These are phyloP conservation scores for Lizonia empirigonia DNA, from an alignment of 2,329 filamentous ascomycete species.

Conservation along the genomic window DNA sequence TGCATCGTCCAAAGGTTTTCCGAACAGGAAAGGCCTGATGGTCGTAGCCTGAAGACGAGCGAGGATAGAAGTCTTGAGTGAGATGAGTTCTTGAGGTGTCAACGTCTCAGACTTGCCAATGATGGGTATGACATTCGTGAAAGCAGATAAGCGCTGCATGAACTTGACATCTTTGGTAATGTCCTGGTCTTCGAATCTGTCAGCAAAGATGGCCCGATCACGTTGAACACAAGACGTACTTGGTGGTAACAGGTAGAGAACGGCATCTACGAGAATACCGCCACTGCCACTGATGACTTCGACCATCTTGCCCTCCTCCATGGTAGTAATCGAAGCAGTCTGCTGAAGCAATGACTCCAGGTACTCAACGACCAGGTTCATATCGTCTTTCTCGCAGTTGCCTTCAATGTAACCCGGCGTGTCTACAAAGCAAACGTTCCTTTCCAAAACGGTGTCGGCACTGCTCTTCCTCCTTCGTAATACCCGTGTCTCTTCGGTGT, in stretches of 20 bases:
- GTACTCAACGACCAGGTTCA: slow-evolving; percentile 63
- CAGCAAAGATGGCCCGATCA: slow-evolving; percentile 11
- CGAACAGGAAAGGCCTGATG: slow-evolving; percentile 72
- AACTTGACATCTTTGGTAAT: slow-evolving; percentile 69
- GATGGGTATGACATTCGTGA: slow-evolving; percentile 86
- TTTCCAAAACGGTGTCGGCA: slow-evolving; percentile 79
- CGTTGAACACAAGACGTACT: slow-evolving; percentile 56
- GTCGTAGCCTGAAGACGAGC: slow-evolving; percentile 62
- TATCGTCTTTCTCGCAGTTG: slow-evolving; percentile 42
- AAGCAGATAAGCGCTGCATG: slow-evolving; percentile 69
- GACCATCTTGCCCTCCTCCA: slow-evolving; percentile 75
- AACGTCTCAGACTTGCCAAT: slow-evolving; percentile 78
- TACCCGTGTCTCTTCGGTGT: slow-evolving; percentile 69
- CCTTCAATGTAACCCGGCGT: slow-evolving; percentile 67
- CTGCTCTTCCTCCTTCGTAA: slow-evolving; percentile 67
- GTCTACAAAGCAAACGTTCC: slow-evolving; percentile 94
- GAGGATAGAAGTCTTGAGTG: slow-evolving; percentile 65
- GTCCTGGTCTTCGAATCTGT: slow-evolving; percentile 40
- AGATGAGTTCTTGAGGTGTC: slow-evolving; percentile 60
- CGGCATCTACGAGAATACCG: slow-evolving; percentile 80
- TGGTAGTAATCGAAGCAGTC: slow-evolving; percentile 64
- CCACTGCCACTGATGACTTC: slow-evolving; percentile 80
- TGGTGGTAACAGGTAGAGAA: slow-evolving; percentile 79
- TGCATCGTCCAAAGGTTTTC: slow-evolving; percentile 48
- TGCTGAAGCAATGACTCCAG: slow-evolving; percentile 72